phyloP scores from a whole-genome alignment of 2,329 filamentous ascomycete species.

The Neofusicoccum sp. region DNA sequence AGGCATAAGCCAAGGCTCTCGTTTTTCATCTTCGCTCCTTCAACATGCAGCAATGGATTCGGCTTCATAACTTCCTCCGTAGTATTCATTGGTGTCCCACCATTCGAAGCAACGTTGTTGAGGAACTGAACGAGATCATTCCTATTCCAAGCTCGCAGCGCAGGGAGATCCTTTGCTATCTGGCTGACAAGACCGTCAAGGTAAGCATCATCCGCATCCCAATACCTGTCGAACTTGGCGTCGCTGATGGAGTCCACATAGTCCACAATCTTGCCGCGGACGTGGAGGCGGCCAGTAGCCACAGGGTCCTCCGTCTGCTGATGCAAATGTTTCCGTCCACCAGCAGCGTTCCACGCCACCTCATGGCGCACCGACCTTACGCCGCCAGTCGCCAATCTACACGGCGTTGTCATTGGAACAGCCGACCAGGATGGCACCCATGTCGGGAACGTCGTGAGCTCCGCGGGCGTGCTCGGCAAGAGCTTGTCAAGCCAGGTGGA shows the following conservation, averaged over 20 bases:
- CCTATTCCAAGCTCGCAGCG: conserved; percentile 11
- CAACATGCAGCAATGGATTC: background rate
- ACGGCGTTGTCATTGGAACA: conserved; percentile 19
- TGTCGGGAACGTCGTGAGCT: conserved; percentile 27
- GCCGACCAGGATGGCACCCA: conserved; percentile 36
- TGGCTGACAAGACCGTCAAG: conserved; percentile 9
- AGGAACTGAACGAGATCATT: conserved; percentile 21
- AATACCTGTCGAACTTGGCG: conserved; percentile 13
- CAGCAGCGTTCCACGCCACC: conserved; percentile 21
- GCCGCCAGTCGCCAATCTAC: conserved; percentile 4
- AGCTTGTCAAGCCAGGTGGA: background rate
- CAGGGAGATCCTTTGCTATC: background rate
- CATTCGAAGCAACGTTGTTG: conserved; percentile 18
- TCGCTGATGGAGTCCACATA: conserved; percentile 9
- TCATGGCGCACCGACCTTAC: background rate
- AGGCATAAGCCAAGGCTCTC: conserved; percentile 15
- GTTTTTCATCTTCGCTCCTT: conserved; percentile 4
- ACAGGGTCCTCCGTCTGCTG: background rate
- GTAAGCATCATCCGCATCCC: conserved; percentile 16
- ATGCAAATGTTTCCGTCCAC: conserved; percentile 15
- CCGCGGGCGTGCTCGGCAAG: conserved; percentile 22
- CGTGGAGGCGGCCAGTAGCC: conserved; percentile 17
- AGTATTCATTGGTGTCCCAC: conserved; percentile 11
- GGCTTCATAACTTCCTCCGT: conserved; percentile 21
- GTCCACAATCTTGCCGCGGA: conserved; percentile 22